Conservation (phyloP, 192 early-diverging fungal species). For the Backusella tuberculispora region DNA sequence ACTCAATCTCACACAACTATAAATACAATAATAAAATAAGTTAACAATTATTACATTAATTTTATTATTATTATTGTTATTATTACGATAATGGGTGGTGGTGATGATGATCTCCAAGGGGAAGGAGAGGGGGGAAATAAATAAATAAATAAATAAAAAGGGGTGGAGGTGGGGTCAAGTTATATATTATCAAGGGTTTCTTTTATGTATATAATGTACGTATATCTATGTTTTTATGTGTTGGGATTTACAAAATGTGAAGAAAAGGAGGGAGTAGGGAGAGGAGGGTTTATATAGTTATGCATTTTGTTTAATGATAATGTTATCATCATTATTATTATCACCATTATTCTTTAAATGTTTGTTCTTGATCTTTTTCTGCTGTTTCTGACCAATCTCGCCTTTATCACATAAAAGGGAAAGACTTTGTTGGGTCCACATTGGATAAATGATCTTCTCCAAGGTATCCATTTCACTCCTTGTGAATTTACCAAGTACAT, state of each 20-base stretch:
- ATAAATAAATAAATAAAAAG: neutral
- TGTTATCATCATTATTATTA: neutral
- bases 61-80: neutral
- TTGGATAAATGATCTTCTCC: slow-evolving; percentile 48
- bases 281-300: neutral
- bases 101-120: no score
- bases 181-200: neutral
- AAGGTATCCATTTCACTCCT: slow-evolving; percentile 51
- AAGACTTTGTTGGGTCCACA: slow-evolving; percentile 5
- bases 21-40: neutral
- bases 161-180: no score
- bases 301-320: neutral
- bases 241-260: neutral
- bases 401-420: slow-evolving; percentile 21
- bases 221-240: neutral
- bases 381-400: slow-evolving; percentile 21
- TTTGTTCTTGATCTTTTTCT: neutral
- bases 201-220: neutral
- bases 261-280: no score
- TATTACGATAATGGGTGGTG: neutral
- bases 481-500: slow-evolving; percentile 61
- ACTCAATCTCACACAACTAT: neutral
- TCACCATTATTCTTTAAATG: neutral
- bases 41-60: neutral
- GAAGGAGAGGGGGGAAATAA: neutral